Percentiles rank a stretch among this genome's conserved stretches.
phyloP scores from a whole-genome alignment of 2,329 filamentous ascomycete species.

The Colletotrichum eleusines region DNA sequence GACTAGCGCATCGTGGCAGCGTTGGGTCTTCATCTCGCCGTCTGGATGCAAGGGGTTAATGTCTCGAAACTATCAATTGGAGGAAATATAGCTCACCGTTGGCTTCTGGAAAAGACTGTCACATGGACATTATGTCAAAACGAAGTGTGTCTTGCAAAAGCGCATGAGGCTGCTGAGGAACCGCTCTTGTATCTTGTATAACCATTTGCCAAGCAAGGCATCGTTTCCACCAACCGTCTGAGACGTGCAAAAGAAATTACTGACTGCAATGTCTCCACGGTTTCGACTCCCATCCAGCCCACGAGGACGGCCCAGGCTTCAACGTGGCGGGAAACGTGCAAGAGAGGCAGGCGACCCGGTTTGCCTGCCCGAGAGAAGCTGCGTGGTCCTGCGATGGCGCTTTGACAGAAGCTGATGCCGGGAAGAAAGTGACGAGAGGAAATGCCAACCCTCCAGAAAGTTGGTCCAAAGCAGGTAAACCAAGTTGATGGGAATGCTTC shows the following conservation, averaged over 20 bases:
- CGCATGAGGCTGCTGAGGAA: neutral
- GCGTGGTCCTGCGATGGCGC: neutral
- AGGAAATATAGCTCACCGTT: neutral
- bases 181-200: neutral
- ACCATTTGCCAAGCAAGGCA: neutral
- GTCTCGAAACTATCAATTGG: conserved; percentile 1
- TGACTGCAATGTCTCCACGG: neutral
- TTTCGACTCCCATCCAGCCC: neutral
- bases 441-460: neutral
- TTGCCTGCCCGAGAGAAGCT: neutral
- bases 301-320: conserved; percentile 1
- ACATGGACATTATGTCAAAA: neutral
- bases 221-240: neutral
- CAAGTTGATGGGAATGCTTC: neutral
- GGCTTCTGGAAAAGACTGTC: neutral
- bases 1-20: neutral
- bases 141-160: neutral
- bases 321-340: conserved; percentile 12
- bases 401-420: neutral
- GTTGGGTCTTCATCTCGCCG: neutral
- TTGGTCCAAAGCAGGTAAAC: neutral
- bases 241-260: neutral
- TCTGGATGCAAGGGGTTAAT: neutral
- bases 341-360: neutral
- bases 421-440: neutral